These are phyloP conservation scores for Verbena officinalis DNA, from an alignment of 257 asterid genomes.

Conservation along the genomic window DNA sequence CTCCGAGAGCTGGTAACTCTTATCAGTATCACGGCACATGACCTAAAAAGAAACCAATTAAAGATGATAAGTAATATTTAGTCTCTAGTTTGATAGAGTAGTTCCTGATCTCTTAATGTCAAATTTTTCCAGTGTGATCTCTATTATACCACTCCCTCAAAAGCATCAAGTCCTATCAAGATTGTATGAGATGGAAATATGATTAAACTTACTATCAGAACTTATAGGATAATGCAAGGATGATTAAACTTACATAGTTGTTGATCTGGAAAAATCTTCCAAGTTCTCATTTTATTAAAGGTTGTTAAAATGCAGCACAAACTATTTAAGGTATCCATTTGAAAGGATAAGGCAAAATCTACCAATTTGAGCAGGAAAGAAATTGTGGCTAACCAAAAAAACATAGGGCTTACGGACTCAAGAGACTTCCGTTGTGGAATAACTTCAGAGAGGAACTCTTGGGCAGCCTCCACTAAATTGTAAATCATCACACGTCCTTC, in stretches of 20 bases:
- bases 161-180: background rate
- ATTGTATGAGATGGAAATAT: constrained; percentile 10
- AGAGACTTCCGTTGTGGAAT: constrained; percentile 56
- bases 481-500: constrained; percentile 99
- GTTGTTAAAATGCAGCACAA: background rate
- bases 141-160: constrained; percentile 15
- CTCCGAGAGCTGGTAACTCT: constrained; percentile 40
- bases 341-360: constrained; percentile 12
- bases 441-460: constrained; percentile 94
- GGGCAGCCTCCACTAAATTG: constrained; percentile 98
- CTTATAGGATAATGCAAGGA: constrained; percentile 3
- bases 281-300: background rate
- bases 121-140: constrained; percentile 11
- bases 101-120: constrained; percentile 22
- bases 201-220: constrained; percentile 8
- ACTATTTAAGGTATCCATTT: background rate
- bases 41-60: constrained; percentile 43
- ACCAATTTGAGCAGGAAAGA: constrained; percentile 28
- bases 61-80: constrained; percentile 21
- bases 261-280: too few species aligned
- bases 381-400: constrained; percentile 25
- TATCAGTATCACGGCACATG: constrained; percentile 38
- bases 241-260: background rate
- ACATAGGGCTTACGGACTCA: constrained; percentile 57
- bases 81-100: constrained; percentile 23